Conservation (phyloP, 768 basidiomycete genomes). For the Cystobasidium tubakii region DNA sequence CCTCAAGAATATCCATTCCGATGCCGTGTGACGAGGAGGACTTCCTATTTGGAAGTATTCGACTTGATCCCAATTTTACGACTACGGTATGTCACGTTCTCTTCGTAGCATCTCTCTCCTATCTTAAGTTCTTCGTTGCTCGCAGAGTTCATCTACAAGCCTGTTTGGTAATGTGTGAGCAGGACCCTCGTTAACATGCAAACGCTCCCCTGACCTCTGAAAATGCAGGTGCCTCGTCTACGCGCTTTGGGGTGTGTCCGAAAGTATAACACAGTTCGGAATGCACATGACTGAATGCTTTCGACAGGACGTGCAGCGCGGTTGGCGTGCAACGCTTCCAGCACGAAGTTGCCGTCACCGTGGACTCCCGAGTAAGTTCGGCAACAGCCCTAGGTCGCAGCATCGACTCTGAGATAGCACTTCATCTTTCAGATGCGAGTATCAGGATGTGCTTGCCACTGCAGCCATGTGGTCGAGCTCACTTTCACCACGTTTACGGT, state of each 20-base stretch:
- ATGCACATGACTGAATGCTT: background rate
- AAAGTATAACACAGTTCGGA: background rate
- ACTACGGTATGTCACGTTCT: background rate
- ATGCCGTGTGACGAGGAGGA: background rate
- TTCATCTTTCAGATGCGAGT: background rate
- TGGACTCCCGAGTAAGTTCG: background rate
- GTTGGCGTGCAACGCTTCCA: background rate
- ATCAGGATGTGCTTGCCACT: background rate
- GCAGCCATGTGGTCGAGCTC: conserved; percentile 9
- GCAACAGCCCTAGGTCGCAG: no score
- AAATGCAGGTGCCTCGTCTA: conserved; percentile 6
- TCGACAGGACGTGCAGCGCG: background rate
- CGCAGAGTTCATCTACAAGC: background rate
- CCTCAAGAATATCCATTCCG: background rate
- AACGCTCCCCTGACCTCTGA: no score
- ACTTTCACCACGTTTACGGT: background rate
- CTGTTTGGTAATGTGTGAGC: background rate
- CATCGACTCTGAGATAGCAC: no score
- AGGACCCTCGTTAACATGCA: no score
- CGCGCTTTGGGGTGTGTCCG: background rate
- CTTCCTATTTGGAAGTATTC: background rate
- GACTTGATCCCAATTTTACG: background rate
- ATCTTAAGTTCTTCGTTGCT: background rate
- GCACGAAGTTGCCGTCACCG: background rate
- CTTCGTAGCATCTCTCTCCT: background rate